phyloP scores from a whole-genome alignment of 805 yeast genomes.

The Saccharomycopsis babjevae region DNA sequence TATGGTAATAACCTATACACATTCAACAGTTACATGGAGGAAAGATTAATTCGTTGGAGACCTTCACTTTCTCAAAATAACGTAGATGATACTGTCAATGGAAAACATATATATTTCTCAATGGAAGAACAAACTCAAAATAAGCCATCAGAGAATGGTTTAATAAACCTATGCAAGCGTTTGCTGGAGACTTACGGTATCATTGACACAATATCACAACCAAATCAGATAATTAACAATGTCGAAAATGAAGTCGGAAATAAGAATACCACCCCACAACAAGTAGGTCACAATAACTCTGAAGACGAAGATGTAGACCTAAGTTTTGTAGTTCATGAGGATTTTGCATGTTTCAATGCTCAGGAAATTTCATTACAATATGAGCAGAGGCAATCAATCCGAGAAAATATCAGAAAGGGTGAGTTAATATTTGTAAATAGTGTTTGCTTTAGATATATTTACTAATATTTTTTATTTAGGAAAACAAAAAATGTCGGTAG shows the following conservation, averaged over 20 bases:
- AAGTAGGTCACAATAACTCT: neutral
- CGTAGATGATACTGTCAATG: slow-evolving; percentile 17
- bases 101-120: neutral
- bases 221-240: neutral
- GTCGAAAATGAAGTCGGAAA: too few species aligned
- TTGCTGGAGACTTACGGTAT: neutral
- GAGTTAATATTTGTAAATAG: neutral
- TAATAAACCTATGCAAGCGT: neutral
- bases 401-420: neutral
- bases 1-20: slow-evolving; percentile 10
- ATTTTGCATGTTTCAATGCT: neutral
- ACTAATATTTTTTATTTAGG: neutral
- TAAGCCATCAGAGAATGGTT: neutral
- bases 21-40: slow-evolving; percentile 23
- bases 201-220: neutral
- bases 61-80: slow-evolving; percentile 22
- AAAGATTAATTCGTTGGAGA: slow-evolving; percentile 25
- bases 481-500: neutral
- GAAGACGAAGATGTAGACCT: neutral
- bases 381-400: neutral
- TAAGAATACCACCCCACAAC: neutral
- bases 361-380: neutral
- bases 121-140: neutral
- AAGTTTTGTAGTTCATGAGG: neutral
- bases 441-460: neutral